Conservation (phyloP, 352 stramenopile species). For the Phytophthora chlamydospora region DNA sequence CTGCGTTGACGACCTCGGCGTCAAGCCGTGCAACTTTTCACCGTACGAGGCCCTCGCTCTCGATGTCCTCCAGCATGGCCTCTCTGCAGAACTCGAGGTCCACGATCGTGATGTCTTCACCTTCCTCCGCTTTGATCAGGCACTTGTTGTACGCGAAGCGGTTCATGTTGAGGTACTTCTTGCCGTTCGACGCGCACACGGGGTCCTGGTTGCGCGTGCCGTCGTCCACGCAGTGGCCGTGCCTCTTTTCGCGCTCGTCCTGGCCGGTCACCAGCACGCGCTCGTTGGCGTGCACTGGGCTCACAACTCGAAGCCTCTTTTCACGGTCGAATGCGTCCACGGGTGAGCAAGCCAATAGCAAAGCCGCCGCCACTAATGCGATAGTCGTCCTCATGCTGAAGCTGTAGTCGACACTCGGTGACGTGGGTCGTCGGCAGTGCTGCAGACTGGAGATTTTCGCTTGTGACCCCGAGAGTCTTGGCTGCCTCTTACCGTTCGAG, state of each 20-base stretch:
- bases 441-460: slow-evolving; percentile 7
- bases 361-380: slow-evolving; percentile 3
- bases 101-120: slow-evolving; percentile 36
- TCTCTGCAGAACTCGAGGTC: slow-evolving; percentile 49
- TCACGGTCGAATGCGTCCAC: slow-evolving; percentile 30
- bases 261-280: slow-evolving; percentile 26
- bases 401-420: background rate
- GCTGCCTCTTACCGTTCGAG: background rate
- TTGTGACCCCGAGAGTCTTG: slow-evolving; percentile 6
- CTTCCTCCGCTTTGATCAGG: slow-evolving; percentile 34
- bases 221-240: slow-evolving; percentile 34
- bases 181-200: slow-evolving; percentile 61
- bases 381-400: slow-evolving; percentile 23
- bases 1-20: background rate
- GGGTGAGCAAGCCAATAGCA: slow-evolving; percentile 16
- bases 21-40: background rate
- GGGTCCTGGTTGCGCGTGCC: slow-evolving; percentile 50
- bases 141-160: slow-evolving; percentile 61
- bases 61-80: slow-evolving; percentile 34
- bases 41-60: slow-evolving; percentile 26
- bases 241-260: slow-evolving; percentile 26
- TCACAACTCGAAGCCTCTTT: slow-evolving; percentile 32
- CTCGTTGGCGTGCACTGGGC: slow-evolving; percentile 39
- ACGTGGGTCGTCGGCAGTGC: background rate
- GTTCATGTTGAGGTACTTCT: slow-evolving; percentile 56